phyloP scores from a whole-genome alignment of 2,329 filamentous ascomycete species.

The Diaporthe sp. region DNA sequence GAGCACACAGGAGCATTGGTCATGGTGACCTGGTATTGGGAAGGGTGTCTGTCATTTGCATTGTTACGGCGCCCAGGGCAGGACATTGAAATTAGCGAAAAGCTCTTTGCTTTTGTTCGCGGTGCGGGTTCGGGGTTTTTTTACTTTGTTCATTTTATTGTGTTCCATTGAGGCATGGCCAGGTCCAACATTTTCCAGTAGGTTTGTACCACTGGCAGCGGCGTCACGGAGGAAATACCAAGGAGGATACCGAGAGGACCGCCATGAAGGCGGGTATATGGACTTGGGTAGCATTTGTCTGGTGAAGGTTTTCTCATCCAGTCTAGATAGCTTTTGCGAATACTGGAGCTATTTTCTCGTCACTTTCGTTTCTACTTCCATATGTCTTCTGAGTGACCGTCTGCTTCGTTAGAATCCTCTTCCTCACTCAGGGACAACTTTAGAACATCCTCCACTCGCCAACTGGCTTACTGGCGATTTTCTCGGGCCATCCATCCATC shows the following conservation, averaged over 20 bases:
- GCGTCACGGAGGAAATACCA: constrained; percentile 22
- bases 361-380: background rate
- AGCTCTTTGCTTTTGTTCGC: constrained; percentile 2
- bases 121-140: background rate
- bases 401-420: background rate
- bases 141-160: background rate
- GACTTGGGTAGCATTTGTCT: background rate
- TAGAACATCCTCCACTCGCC: background rate
- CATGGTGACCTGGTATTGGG: constrained; percentile 1
- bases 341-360: background rate
- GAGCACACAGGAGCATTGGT: background rate
- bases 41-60: constrained; percentile 19
- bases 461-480: background rate
- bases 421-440: background rate
- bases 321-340: constrained; percentile 16
- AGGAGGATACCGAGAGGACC: background rate
- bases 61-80: constrained; percentile 25
- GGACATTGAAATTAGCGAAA: constrained; percentile 4
- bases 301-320: background rate
- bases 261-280: background rate
- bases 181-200: background rate
- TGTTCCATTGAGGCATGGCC: background rate
- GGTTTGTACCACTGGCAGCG: constrained; percentile 1
- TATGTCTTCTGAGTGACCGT: background rate
- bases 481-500: background rate